Percentiles rank a stretch among this genome's conserved stretches.
These are phyloP conservation scores for Saccharata proteae DNA, from an alignment of 2,329 filamentous ascomycete genomes.

Conservation along the genomic window DNA sequence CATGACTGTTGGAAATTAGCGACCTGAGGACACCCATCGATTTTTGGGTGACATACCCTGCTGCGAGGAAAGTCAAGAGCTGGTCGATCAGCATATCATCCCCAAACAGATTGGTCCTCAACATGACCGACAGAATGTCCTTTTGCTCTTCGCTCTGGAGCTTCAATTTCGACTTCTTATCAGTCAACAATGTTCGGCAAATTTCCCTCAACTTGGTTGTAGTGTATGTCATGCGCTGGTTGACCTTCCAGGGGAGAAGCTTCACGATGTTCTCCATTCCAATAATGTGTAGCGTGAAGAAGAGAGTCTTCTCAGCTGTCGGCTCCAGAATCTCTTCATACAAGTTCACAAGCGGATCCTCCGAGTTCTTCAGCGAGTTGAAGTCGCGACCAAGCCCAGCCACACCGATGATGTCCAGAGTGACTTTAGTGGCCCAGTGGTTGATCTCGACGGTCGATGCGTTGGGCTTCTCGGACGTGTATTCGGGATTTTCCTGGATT, in stretches of 20 bases:
- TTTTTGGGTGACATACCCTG: constrained; percentile 35
- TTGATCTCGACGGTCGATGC: constrained; percentile 28
- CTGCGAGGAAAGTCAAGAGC: constrained; percentile 44
- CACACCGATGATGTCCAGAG: constrained; percentile 35
- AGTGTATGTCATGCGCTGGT: constrained; percentile 26
- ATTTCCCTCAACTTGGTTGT: constrained; percentile 27
- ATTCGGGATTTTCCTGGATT: constrained; percentile 28
- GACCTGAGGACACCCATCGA: too few species aligned
- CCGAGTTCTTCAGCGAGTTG: constrained; percentile 25
- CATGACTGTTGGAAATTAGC: too few species aligned
- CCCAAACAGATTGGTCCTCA: constrained; percentile 40
- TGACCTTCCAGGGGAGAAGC: constrained; percentile 36
- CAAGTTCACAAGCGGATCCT: constrained; percentile 29
- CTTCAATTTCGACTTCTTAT: constrained; percentile 33
- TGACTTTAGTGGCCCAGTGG: constrained; percentile 32
- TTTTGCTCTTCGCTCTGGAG: constrained; percentile 19
- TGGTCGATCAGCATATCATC: constrained; percentile 43
- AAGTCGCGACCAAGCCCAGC: constrained; percentile 34
- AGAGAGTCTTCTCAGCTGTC: constrained; percentile 33
- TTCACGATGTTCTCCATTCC: constrained; percentile 26
- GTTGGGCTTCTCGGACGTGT: constrained; percentile 10
- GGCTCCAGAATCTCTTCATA: constrained; percentile 36
- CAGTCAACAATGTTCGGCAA: constrained; percentile 34
- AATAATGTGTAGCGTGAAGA: constrained; percentile 28
- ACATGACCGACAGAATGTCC: constrained; percentile 37